Conservation (phyloP, 441 rosid genomes). For the Gossypium trilobum region DNA sequence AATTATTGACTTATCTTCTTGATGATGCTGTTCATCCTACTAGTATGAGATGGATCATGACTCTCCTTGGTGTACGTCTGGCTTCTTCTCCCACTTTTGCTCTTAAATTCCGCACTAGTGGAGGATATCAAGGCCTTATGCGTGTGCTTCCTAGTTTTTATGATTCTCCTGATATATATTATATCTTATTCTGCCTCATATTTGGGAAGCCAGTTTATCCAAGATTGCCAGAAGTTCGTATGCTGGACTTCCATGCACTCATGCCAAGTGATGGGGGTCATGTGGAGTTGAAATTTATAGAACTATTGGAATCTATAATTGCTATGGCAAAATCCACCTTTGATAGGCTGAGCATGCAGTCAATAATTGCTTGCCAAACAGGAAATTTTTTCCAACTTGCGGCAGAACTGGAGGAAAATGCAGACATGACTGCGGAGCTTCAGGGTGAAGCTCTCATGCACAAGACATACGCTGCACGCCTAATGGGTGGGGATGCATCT, state of each 20-base stretch:
- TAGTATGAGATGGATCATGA: slow-evolving; percentile 99
- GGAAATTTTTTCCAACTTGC: slow-evolving; percentile 89
- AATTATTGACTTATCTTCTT: slow-evolving; percentile 85
- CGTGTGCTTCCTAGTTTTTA: slow-evolving; percentile 89
- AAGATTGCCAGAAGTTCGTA: slow-evolving; percentile 95
- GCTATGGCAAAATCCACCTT: slow-evolving; percentile 94
- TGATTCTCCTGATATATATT: slow-evolving; percentile 98
- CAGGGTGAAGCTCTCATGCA: slow-evolving; percentile 99
- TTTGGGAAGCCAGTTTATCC: slow-evolving; percentile 98
- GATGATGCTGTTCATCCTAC: slow-evolving; percentile 99
- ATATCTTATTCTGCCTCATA: slow-evolving; percentile 88
- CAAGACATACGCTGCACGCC: slow-evolving; percentile 98
- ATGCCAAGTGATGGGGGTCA: slow-evolving; percentile 82
- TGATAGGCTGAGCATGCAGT: slow-evolving; percentile 80
- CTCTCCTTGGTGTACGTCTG: slow-evolving; percentile 94
- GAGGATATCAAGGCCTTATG: slow-evolving; percentile 89
- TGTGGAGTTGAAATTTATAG: slow-evolving; percentile 80
- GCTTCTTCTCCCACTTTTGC: slow-evolving; percentile 92
- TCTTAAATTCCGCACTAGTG: slow-evolving; percentile 87
- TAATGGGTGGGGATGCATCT: slow-evolving; percentile 99
- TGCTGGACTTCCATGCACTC: slow-evolving; percentile 98
- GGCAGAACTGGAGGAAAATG: slow-evolving; percentile 87
- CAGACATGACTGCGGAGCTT: slow-evolving; percentile 92
- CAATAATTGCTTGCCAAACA: slow-evolving; percentile 81
- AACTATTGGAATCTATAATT: slow-evolving; percentile 83